A percentile compares a stretch with the other conserved stretches of the same genome.
phyloP scores from a whole-genome alignment of 1,284 basidiomycete genomes.

The Takashimella tepidaria region DNA sequence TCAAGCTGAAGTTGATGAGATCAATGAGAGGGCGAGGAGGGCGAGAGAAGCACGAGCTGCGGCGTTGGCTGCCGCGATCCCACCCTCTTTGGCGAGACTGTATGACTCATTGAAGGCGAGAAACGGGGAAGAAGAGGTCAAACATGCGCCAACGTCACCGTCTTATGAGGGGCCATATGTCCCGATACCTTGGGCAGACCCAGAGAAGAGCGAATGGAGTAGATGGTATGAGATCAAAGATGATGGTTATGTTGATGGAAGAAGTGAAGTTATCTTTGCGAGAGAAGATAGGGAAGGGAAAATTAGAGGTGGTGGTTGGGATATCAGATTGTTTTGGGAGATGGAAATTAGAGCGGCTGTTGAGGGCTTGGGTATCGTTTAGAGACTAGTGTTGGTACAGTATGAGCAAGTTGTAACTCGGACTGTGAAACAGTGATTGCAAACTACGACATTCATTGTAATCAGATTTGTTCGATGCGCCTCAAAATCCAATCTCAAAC shows the following conservation, averaged over 20 bases:
- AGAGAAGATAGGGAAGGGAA: constrained; percentile 70
- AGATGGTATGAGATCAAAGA: constrained; percentile 26
- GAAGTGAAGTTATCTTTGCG: constrained; percentile 58
- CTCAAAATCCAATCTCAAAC: no score
- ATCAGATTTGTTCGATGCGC: no score
- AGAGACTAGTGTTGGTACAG: no score
- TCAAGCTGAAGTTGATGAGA: constrained; percentile 52
- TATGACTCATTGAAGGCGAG: constrained; percentile 3
- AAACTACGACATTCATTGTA: no score
- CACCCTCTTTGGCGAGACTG: constrained; percentile 13
- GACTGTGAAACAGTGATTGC: no score
- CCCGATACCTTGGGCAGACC: constrained; percentile 40
- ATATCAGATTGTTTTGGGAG: constrained; percentile 77
- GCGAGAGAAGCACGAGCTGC: constrained; percentile 32
- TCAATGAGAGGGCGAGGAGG: constrained; percentile 51
- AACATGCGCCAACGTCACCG: constrained; percentile 33
- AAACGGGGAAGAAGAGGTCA: constrained; percentile 8
- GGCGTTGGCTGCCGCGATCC: constrained; percentile 27
- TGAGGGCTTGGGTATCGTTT: constrained; percentile 55
- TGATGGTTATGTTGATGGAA: constrained; percentile 43
- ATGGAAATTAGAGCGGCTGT: constrained; percentile 72
- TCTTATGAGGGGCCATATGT: constrained; percentile 44
- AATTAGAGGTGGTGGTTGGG: constrained; percentile 79
- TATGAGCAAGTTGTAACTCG: no score
- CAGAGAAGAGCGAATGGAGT: constrained; percentile 19